Evolutionary conservation across 768 basidiomycete species (phyloP).

Genomic region (Coprinopsis sp.): DNA sequence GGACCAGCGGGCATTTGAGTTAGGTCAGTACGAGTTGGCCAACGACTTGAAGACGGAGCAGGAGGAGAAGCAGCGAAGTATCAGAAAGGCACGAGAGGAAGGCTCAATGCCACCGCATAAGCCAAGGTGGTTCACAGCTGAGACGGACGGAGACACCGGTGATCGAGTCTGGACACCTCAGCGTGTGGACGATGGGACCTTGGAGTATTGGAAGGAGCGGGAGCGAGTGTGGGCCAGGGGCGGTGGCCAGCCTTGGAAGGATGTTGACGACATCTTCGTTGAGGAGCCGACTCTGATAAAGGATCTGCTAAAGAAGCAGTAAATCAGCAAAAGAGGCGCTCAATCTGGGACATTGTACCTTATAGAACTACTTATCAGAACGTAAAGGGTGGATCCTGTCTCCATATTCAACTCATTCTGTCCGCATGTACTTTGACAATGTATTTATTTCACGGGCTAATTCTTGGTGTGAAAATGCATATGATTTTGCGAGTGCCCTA

Average conservation of each 20-base stretch:
- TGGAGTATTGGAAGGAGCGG: slow-evolving; percentile 17
- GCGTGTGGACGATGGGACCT: slow-evolving; percentile 43
- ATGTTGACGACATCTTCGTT: slow-evolving; percentile 80
- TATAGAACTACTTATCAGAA: too few species aligned
- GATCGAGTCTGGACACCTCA: slow-evolving; percentile 84
- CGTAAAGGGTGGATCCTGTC: too few species aligned
- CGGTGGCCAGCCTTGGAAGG: slow-evolving; percentile 34
- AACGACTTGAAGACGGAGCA: slow-evolving; percentile 75
- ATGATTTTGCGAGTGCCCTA: too few species aligned
- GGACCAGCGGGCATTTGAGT: slow-evolving; percentile 92
- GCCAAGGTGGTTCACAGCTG: slow-evolving; percentile 83
- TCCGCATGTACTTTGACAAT: too few species aligned
- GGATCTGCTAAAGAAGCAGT: slow-evolving; percentile 11
- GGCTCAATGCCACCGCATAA: slow-evolving; percentile 67
- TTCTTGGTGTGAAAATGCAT: too few species aligned
- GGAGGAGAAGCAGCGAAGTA: slow-evolving; percentile 79
- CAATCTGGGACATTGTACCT: too few species aligned
- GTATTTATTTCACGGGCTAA: too few species aligned
- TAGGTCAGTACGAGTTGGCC: slow-evolving; percentile 78
- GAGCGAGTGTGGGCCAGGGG: slow-evolving; percentile 40
- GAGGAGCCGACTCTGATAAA: slow-evolving; percentile 46
- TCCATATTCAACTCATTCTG: too few species aligned
- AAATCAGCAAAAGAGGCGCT: too few species aligned
- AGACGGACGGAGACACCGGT: slow-evolving; percentile 83
- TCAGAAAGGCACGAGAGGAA: slow-evolving; percentile 69